phyloP scores from a whole-genome alignment of 192 early-diverging fungal genomes.

The Lobulomyces angularis region DNA sequence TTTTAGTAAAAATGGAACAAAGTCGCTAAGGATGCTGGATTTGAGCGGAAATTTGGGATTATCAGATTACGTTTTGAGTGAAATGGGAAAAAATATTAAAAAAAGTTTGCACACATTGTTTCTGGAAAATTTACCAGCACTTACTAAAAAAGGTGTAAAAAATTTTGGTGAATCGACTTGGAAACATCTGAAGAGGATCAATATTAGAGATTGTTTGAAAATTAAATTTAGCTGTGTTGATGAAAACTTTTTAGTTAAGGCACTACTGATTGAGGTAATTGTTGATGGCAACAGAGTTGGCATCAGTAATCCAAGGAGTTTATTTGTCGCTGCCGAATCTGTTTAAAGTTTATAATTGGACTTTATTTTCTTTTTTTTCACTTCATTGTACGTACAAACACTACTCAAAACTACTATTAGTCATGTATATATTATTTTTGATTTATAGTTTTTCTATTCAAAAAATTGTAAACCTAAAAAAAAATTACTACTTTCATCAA shows the following conservation, averaged over 20 bases:
- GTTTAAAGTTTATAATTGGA: too few relatives aligned
- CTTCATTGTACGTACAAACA: too few relatives aligned
- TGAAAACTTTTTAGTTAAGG: slow-evolving; percentile 16
- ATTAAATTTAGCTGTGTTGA: slow-evolving; percentile 8
- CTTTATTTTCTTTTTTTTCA: too few relatives aligned
- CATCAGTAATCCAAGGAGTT: too few relatives aligned
- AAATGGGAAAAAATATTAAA: slow-evolving; percentile 10
- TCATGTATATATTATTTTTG: too few relatives aligned
- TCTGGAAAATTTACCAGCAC: slow-evolving; percentile 16
- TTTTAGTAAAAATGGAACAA: too few relatives aligned
- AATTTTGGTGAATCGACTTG: slow-evolving; percentile 21
- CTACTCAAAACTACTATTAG: too few relatives aligned
- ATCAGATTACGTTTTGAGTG: slow-evolving; percentile 18
- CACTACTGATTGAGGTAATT: slow-evolving; percentile 23
- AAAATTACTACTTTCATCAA: too few relatives aligned
- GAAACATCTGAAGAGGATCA: slow-evolving; percentile 20
- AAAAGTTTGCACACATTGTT: slow-evolving; percentile 28
- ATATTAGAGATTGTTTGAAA: slow-evolving; percentile 24
- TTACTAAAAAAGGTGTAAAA: slow-evolving; percentile 16
- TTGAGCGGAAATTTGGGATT: slow-evolving; percentile 26
- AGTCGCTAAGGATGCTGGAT: too few relatives aligned
- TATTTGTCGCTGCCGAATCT: too few relatives aligned
- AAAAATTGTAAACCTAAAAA: too few relatives aligned
- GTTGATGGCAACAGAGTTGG: slow-evolving; percentile 22
- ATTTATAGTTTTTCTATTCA: too few relatives aligned